phyloP scores from a whole-genome alignment of 345 rosid genomes.

The Turnera subulata region DNA sequence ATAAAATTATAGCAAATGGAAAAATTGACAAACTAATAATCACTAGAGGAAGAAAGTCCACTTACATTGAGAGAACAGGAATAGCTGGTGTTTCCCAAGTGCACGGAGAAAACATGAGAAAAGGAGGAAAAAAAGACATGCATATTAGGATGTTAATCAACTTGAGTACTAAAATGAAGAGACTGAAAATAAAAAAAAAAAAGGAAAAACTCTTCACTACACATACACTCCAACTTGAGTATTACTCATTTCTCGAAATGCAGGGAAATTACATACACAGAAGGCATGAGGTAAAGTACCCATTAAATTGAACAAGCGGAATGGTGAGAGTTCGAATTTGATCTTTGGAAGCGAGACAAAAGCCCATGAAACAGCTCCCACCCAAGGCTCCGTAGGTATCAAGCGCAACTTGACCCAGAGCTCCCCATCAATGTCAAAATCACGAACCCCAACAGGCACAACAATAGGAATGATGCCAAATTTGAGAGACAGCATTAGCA shows the following conservation, averaged over 20 bases:
- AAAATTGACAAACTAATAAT: background rate
- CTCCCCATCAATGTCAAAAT: conserved; percentile 97
- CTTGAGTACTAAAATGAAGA: conserved; percentile 6
- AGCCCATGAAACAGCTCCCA: conserved; percentile 95
- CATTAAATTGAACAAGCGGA: conserved; percentile 92
- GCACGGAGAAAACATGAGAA: conserved; percentile 35
- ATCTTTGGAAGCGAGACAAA: conserved; percentile 96
- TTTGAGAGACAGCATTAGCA: conserved; percentile 80
- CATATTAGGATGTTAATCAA: conserved; percentile 25
- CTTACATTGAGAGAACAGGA: conserved; percentile 96
- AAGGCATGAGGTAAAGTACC: conserved; percentile 34
- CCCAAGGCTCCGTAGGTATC: conserved; percentile 89
- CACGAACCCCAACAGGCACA: conserved; percentile 88
- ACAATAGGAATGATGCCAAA: conserved; percentile 78
- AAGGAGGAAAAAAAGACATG: conserved; percentile 28
- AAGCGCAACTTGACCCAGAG: conserved; percentile 97
- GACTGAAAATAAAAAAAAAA: background rate
- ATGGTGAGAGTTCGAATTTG: conserved; percentile 90
- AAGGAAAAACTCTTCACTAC: background rate
- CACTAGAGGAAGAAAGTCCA: conserved; percentile 21
- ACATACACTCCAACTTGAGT: too few relatives aligned
- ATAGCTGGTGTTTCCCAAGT: conserved; percentile 64
- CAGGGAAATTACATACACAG: background rate
- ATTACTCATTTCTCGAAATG: conserved; percentile 2
- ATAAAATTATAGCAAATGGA: background rate